Base-by-base conservation (phyloP, 495 filamentous ascomycete genomes). In the Penicillium bovifimosum region DNA sequence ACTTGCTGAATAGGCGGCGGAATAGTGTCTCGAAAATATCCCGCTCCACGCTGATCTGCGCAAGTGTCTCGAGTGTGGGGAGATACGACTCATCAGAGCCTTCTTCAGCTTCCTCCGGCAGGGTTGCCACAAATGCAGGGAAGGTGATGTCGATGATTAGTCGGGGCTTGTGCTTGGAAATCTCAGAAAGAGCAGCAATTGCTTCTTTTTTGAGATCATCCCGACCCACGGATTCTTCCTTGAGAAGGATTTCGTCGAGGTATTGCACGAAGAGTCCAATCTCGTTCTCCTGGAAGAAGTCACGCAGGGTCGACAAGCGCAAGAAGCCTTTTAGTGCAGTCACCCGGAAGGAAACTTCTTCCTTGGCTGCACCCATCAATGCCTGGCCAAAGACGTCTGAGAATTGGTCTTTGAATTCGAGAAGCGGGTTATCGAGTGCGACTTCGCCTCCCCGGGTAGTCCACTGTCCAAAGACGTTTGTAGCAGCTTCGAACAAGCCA, bases 131-230 rank as follows among this genome's bases (percentile, higher is more conserved):
- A 59, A 90, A 88, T 9, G 81, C 81, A 11, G 86, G 86, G 65
- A 90, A 84, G 0, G 85, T 86, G 28, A 84, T 83, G 43, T 87
- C 78, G 66, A 86, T 80, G 16, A 90, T 82, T 20, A 86, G 63
- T n/a, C 77, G 76, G 10, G 85, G 80, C 55, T 84, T 86, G 45
- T 81, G 73, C 53, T 78, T 84, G 7, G 85, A 85, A 42, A 90
- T 77, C 28, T 84, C 78, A 9, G 80, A 74, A 36, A 90, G 70
- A 36, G 79, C 78, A 39, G 75, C 64, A 42, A 89, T 80, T n/a
- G 86, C 82, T 59, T 83, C 78, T 33, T 80, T 77, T 57, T 81
- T 80, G 49, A 85, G 63, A 49, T 85, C 75, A 54, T 79, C 76
- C 45, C 76, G 75, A 40, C 82, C 77, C 50, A 76, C 64, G 27